Evolutionary conservation across 768 basidiomycete genomes (phyloP), one percentile per base, ranked within the genome.

Genomic region (Trametes coccinea): DNA sequence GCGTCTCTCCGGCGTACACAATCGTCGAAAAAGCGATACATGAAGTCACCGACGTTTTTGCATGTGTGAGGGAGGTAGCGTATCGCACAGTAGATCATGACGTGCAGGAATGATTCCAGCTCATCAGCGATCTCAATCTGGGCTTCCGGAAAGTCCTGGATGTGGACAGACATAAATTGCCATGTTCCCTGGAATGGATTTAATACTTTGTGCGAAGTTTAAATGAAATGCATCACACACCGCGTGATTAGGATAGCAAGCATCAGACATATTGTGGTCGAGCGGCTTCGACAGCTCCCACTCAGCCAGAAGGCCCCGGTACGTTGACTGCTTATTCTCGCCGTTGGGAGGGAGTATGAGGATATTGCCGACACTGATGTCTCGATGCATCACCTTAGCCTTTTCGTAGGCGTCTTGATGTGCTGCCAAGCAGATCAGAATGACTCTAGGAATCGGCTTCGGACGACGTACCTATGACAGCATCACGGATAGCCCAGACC

Each of bases 61-160:
- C 56, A 56, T 56, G 53, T 69, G 53, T 49, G 37, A 1, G 39
- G 61, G 16, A 66, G 63, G 22, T 54, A 34, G 13, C 64, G 62
- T 44, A 69, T 58, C 37, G 51, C 50, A 9, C 17, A 3, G 34
- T 50, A 50, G n/a, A 61, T 27, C 8, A 50, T 11, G 37, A 55
- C 47, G 41, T 61, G 60, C 31, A 61, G 50, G 29, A 61, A 43
- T 0, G 60, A 61, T 30, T 61, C 60, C 17, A 61, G 46, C 40
- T 61, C 60, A 22, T 61, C 16, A n/a, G 46, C 11, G 39, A 61
- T 55, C 3, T 13, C 43, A 48, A 1, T 16, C 14, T 9, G 27
- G 37, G n/a, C 55, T 8, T 29, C 53, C 33, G 30, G 43, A 40
- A 2, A 41, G 22, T 22, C 22, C 22, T 22, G 22, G 22, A 22